Conservation (phyloP, 129 eudicot species). For the Pulicaria dysenterica region DNA sequence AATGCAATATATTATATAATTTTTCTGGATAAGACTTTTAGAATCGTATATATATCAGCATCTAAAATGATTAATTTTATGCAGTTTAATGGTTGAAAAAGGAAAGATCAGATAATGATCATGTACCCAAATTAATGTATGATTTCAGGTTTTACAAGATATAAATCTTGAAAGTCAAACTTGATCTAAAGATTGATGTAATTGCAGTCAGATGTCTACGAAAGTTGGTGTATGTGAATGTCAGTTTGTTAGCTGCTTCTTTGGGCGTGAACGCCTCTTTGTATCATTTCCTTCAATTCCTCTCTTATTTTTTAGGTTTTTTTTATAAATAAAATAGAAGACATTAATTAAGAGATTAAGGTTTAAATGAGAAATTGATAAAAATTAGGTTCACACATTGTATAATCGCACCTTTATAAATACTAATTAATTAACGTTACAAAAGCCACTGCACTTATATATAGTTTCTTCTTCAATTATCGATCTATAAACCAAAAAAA, state of each 20-base stretch:
- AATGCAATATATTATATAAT: conserved; percentile 11
- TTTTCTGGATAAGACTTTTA: conserved; percentile 6
- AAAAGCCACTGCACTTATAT: no score
- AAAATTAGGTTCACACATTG: no score
- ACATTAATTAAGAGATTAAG: no score
- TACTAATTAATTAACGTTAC: no score
- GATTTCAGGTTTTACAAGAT: neutral
- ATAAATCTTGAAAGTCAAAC: neutral
- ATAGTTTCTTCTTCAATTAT: no score
- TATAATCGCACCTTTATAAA: no score
- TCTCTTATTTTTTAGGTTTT: no score
- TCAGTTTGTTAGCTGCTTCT: conserved; percentile 13
- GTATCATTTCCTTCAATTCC: no score
- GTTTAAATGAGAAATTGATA: no score
- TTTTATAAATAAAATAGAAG: no score
- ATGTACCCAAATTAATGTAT: neutral
- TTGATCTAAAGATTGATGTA: neutral
- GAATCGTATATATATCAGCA: neutral
- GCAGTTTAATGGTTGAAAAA: neutral
- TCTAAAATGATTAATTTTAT: neutral
- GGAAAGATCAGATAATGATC: neutral
- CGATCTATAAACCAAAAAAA: no score
- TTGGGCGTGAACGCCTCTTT: neutral
- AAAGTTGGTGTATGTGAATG: conserved; percentile 10
- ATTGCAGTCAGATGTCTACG: neutral